Base-by-base conservation (phyloP, 2,329 filamentous ascomycete species). In the Hawksworthiomyces lignivorus region DNA sequence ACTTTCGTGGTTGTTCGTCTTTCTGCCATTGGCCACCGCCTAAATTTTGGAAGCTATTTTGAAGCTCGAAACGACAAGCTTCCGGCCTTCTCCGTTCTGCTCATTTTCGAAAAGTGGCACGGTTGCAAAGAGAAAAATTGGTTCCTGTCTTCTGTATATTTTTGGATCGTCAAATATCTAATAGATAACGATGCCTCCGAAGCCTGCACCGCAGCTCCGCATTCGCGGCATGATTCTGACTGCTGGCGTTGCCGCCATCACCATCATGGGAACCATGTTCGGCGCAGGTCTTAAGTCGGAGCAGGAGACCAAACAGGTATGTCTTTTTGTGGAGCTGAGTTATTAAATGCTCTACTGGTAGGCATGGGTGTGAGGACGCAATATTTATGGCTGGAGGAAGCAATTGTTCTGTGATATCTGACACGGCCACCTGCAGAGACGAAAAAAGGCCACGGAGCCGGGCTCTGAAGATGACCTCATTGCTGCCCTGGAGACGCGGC, bases 211-310 rank as follows among this genome's bases (percentile, higher is more conserved):
- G 0, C 46, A 43, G 36, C 9, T 45, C n/a, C 48, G 49, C 28
- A 21, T 47, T 19, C 50, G 50, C 36, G 48, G 47, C 41, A 41
- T 46, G 41, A 48, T 49, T 43, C 24, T 49, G 17, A 49, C 48
- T 4, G 51, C 45, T 19, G 50, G 48, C 26, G 53, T 61, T 8
- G 52, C 56, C 10, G 53, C 54, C 40, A 50, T 58, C 34, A 57
- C 53, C 26, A 50, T 56, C 29, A 52, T 51, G 3, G 60, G 60
- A 39, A 54, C 53, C 5, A 46, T 59, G 19, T 59, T 56, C 44
- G 60, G 60, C 27, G 60, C 60, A 5, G 51, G 53, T 4, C 50
- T 63, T 30, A 62, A 62, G 52, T 50, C 48, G 26, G 51, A 52
- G 30, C 44, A 51, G 12, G 53, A 62, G 41, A 45, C 39, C 4